Percentiles rank a stretch among this genome's conserved stretches.
These are phyloP conservation scores for Cadophora sp. DNA, from an alignment of 2,329 filamentous ascomycete species.

Conservation along the genomic window DNA sequence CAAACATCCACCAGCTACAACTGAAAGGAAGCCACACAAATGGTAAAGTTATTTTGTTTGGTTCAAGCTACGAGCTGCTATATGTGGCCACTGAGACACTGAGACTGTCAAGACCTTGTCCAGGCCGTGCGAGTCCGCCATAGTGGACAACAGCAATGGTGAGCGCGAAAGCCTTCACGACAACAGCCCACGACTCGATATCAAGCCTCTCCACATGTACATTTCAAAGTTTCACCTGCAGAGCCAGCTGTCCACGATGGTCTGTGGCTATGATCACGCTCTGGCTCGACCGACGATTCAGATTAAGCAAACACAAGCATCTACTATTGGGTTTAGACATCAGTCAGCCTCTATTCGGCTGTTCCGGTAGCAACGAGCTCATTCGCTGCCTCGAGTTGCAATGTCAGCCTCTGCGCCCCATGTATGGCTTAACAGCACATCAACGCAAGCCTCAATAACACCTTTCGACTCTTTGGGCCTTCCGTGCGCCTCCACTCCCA, in stretches of 20 bases:
- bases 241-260: constrained; percentile 1
- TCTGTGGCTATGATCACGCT: constrained; percentile 1
- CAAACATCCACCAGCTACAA: not conserved
- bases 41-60: not conserved
- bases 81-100: not conserved
- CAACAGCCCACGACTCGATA: not conserved
- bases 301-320: not conserved
- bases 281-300: not conserved
- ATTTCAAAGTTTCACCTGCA: not conserved
- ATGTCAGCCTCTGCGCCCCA: constrained; percentile 3
- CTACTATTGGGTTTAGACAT: not conserved
- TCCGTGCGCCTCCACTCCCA: not conserved
- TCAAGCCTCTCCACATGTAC: not conserved
- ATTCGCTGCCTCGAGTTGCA: constrained; percentile 1
- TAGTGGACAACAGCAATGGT: not conserved
- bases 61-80: not conserved
- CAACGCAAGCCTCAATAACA: constrained; percentile 17
- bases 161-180: not conserved
- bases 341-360: constrained; percentile 22
- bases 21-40: not conserved
- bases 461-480: not conserved
- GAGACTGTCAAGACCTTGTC: not conserved
- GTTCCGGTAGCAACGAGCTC: not conserved
- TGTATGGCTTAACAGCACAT: constrained; percentile 14
- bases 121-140: not conserved